phyloP scores from a whole-genome alignment of 2,329 filamentous ascomycete species.

The Arthrobotrys sinensis region DNA sequence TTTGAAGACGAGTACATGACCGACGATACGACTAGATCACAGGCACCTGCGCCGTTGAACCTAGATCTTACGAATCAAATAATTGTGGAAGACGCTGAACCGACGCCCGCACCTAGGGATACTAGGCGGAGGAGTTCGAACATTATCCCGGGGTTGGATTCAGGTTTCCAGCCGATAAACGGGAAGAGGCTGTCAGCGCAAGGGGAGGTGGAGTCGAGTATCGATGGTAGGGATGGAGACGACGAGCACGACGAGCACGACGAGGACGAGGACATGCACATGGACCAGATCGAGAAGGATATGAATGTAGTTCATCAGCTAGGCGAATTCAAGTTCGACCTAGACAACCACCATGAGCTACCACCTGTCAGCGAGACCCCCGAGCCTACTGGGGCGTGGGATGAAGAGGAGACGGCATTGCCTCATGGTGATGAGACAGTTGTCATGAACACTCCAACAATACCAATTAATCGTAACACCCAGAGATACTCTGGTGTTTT shows the following conservation, averaged over 20 bases:
- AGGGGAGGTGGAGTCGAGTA: conserved; percentile 64
- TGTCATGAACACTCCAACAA: conserved; percentile 49
- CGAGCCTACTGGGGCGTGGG: conserved; percentile 70
- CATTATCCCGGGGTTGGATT: conserved; percentile 51
- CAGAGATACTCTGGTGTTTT: conserved; percentile 55
- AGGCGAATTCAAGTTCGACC: conserved; percentile 84
- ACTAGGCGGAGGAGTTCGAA: conserved; percentile 53
- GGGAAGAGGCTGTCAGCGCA: conserved; percentile 53
- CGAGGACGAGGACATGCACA: conserved; percentile 76
- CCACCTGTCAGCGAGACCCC: conserved; percentile 70
- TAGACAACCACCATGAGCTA: conserved; percentile 77
- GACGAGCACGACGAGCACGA: conserved; percentile 78
- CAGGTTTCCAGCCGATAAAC: conserved; percentile 54
- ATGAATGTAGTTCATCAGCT: conserved; percentile 87
- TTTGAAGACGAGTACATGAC: conserved; percentile 57
- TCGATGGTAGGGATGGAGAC: conserved; percentile 75
- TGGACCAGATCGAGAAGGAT: conserved; percentile 79
- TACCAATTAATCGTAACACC: conserved; percentile 40
- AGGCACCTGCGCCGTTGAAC: conserved; percentile 49
- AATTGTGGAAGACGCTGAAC: conserved; percentile 51
- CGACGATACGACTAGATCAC: conserved; percentile 52
- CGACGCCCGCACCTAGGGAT: conserved; percentile 52
- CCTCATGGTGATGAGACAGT: conserved; percentile 46
- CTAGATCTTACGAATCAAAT: conserved; percentile 47
- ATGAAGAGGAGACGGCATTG: conserved; percentile 41